Conservation (phyloP, 768 basidiomycete genomes). For the Pleurotus citrinopileatus region DNA sequence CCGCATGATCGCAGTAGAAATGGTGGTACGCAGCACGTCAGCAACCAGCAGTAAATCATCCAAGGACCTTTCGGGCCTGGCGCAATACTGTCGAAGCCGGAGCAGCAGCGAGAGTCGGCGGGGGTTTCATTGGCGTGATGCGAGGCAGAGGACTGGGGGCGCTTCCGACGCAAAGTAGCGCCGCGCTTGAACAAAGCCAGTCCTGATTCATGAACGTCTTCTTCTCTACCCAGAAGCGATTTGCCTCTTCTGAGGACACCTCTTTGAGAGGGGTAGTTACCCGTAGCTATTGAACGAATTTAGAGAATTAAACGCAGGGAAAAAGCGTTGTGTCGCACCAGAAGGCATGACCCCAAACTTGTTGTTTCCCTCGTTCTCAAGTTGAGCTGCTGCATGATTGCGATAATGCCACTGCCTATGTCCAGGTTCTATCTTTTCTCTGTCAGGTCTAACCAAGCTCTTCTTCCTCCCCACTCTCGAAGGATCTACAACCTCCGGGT, state of each 20-base stretch:
- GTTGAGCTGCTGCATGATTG: conserved; percentile 68
- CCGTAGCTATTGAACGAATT: conserved; percentile 55
- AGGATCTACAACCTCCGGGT: conserved; percentile 47
- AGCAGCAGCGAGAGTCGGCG: conserved; percentile 53
- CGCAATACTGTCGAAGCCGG: conserved; percentile 45
- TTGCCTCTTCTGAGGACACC: conserved; percentile 74
- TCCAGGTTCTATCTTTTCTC: conserved; percentile 93
- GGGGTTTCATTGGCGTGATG: conserved; percentile 32
- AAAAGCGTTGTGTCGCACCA: conserved; percentile 48
- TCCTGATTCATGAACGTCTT: conserved; percentile 90
- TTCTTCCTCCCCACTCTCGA: conserved; percentile 76
- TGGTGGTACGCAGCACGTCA: conserved; percentile 83
- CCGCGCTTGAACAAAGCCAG: conserved; percentile 89
- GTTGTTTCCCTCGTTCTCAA: conserved; percentile 65
- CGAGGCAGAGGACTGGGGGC: conserved; percentile 41
- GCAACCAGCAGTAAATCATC: conserved; percentile 90
- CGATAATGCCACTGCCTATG: conserved; percentile 96
- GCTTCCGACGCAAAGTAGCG: conserved; percentile 74
- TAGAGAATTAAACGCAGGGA: conserved; percentile 12
- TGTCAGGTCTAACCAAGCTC: conserved; percentile 87
- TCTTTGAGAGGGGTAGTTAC: conserved; percentile 62
- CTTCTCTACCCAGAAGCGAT: conserved; percentile 86
- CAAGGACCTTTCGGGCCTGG: conserved; percentile 92
- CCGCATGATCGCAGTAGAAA: conserved; percentile 77
- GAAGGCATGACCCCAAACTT: conserved; percentile 76